phyloP scores from a whole-genome alignment of 257 asterid genomes.

The Plantago ovata region DNA sequence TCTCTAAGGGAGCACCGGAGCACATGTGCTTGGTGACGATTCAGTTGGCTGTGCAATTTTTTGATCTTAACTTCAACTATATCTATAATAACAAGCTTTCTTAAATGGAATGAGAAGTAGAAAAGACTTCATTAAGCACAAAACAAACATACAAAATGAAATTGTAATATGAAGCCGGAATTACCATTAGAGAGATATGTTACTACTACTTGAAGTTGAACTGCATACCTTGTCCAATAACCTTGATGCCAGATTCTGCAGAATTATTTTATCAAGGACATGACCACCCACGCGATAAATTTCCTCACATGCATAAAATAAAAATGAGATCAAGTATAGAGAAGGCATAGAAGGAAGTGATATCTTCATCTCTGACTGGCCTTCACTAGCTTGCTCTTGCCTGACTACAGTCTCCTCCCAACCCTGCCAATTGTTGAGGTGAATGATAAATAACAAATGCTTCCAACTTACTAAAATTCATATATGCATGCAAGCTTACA shows the following conservation, averaged over 20 bases:
- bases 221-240: conserved; percentile 68
- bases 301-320: conserved; percentile 91
- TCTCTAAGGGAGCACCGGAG: not conserved
- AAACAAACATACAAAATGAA: not conserved
- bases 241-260: conserved; percentile 76
- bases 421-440: conserved; percentile 53
- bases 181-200: not conserved
- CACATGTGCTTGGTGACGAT: not conserved
- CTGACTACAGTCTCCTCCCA: conserved; percentile 94
- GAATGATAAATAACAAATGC: conserved; percentile 17
- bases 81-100: conserved; percentile 13
- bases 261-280: conserved; percentile 76
- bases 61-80: not conserved
- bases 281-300: conserved; percentile 95
- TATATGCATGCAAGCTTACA: not conserved
- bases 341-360: conserved; percentile 98
- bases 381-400: conserved; percentile 72
- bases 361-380: conserved; percentile 76
- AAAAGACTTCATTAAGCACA: not conserved
- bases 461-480: not conserved
- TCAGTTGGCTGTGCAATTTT: not conserved
- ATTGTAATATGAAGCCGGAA: conserved; percentile 12
- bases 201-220: conserved; percentile 17
- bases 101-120: not conserved
- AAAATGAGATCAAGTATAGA: conserved; percentile 61